Evolutionary conservation across 2,329 filamentous ascomycete species (phyloP).

Genomic region (Aspergillus fumigatus): DNA sequence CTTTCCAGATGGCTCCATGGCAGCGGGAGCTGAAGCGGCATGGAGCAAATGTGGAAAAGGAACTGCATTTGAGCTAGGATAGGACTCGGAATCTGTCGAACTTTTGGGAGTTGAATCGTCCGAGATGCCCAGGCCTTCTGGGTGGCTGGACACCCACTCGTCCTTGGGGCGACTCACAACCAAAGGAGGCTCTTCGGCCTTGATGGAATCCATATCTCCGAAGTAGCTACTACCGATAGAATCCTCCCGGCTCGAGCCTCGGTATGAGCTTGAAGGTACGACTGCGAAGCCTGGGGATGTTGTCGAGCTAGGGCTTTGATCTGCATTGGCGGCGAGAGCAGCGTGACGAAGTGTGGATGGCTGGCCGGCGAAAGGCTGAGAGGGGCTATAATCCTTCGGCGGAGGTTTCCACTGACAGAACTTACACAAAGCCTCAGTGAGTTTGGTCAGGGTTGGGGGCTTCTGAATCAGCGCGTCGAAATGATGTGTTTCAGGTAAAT

Average conservation of each 20-base stretch:
- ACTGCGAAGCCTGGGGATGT: constrained; percentile 69
- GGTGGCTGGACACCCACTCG: constrained; percentile 62
- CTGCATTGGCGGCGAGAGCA: constrained; percentile 49
- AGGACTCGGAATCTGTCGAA: constrained; percentile 17
- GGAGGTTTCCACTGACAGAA: constrained; percentile 93
- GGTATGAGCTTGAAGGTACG: constrained; percentile 69
- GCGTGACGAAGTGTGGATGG: constrained; percentile 61
- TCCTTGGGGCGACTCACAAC: constrained; percentile 69
- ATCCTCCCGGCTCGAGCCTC: constrained; percentile 76
- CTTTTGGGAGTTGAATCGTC: constrained; percentile 45
- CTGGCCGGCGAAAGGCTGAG: constrained; percentile 56
- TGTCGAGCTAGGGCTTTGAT: constrained; percentile 80
- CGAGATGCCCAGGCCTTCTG: constrained; percentile 72
- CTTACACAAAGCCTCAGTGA: constrained; percentile 80
- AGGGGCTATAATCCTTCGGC: constrained; percentile 50
- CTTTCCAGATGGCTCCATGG: constrained; percentile 50
- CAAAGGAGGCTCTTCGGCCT: constrained; percentile 72
- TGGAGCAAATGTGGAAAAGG: constrained; percentile 53
- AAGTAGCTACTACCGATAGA: constrained; percentile 80
- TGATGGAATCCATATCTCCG: constrained; percentile 76
- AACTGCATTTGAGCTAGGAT: constrained; percentile 15
- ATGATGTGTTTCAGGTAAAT: constrained; percentile 88
- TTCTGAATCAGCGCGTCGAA: constrained; percentile 96
- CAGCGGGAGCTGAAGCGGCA: constrained; percentile 61
- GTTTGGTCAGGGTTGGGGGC: constrained; percentile 85